Evolutionary conservation across 306 rosid species (phyloP).

Genomic region (Fragaria ananassa): DNA sequence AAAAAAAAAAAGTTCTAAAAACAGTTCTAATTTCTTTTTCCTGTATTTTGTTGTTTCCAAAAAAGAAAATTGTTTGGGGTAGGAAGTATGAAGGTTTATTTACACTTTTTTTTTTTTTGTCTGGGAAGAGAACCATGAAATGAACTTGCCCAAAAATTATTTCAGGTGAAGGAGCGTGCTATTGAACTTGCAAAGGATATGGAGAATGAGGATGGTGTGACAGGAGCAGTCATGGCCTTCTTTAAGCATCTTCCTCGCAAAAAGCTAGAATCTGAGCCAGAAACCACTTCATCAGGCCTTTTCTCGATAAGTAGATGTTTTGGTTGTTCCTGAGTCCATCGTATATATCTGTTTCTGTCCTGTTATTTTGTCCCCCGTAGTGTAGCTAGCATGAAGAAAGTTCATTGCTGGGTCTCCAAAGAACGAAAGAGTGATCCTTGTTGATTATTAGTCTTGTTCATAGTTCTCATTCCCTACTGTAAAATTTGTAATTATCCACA

Average conservation of each 20-base stretch:
- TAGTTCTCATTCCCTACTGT: slow-evolving; percentile 22
- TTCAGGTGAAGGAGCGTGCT: slow-evolving; percentile 76
- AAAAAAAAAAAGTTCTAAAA: too few species aligned
- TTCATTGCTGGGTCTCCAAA: neutral
- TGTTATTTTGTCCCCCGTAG: slow-evolving; percentile 14
- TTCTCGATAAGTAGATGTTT: slow-evolving; percentile 70
- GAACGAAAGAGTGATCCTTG: neutral
- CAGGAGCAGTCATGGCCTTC: slow-evolving; percentile 97
- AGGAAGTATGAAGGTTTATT: neutral
- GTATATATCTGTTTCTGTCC: neutral
- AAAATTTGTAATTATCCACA: slow-evolving; percentile 16
- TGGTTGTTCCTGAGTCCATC: slow-evolving; percentile 58
- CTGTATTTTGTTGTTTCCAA: neutral
- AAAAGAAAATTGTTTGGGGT: slow-evolving; percentile 1
- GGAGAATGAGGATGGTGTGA: slow-evolving; percentile 93
- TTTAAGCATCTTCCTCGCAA: slow-evolving; percentile 75
- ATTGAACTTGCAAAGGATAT: slow-evolving; percentile 82
- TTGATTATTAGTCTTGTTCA: slow-evolving; percentile 12
- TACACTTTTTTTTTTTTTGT: neutral
- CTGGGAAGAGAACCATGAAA: neutral
- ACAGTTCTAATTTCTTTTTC: neutral
- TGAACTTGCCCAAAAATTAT: slow-evolving; percentile 20
- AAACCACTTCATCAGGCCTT: slow-evolving; percentile 39
- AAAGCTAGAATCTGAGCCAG: slow-evolving; percentile 48
- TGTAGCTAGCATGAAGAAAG: slow-evolving; percentile 13